Base-by-base conservation (phyloP, 345 rosid genomes). In the Acer saccharum region DNA sequence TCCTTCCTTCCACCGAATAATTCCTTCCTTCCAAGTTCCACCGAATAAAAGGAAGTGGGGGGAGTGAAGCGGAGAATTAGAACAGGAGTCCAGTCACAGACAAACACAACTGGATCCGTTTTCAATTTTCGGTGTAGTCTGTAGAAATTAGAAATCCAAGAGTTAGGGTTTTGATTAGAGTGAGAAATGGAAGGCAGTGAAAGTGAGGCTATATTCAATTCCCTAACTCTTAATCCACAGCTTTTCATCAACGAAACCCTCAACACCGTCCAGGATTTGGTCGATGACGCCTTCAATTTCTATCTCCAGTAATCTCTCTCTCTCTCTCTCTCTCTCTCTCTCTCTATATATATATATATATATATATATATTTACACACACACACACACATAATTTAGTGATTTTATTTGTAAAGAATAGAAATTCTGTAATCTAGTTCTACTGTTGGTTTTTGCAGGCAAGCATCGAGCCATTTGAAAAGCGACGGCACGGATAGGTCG, bases 241-340 rank as follows among this genome's bases (percentile, higher is more conserved):
- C 80, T 87, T 44, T 91, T 95, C 90, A 79, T 92, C 87, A 93
- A 92, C 78, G 93, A 88, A 80, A 81, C 90, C 71, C 85, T 93
- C 63, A 92, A 95, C 84, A 75, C 89, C 61, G 86, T 92, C 77
- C 91, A 91, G 55, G 90, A 92, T 78, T 32, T 89, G 75, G 67
- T 91, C 66, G 86, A 86, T 73, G 91, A 87, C 58, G 94, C 97
- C 12, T 90, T 93, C 73, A 83, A 83, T 77, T 92, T 81, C 93
- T 92, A 74, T 54, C 81, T 27, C 73, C 81, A 77, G 98, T 92
- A 75, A 57, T 65, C 76, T 13, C 73, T 57, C 32, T 6, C 41
- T 62, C 64, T 74, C 43, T 75, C 50, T 41, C 65, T 48, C n/a
- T 68, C 69, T 13, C 39, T 35, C 39, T 35, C 39, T n/a, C n/a